Base-by-base conservation (phyloP, 2,329 filamentous ascomycete genomes). In the Ophiostoma australiae region DNA sequence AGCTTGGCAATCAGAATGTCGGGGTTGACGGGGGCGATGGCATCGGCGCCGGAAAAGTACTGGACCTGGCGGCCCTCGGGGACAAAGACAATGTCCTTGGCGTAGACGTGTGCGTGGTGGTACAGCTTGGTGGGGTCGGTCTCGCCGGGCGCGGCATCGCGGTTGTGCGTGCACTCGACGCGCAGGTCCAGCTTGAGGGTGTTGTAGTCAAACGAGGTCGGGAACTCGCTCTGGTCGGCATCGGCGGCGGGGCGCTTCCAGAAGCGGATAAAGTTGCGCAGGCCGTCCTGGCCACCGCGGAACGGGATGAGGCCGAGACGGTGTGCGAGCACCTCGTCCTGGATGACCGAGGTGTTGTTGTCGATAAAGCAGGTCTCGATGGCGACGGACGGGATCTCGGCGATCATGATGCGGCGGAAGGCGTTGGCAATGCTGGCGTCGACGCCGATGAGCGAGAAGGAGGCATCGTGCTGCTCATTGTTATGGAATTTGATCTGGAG, bases 291-390 rank as follows among this genome's bases (percentile, higher is more conserved):
- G 73, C 89, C 87, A 75, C 92, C 95, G 74, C 90, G 91, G 76
- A 99, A 90, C 23, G 96, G 95, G 70, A 99, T 91, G 66, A 99
- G 87, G 72, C 95, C 95, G 41, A 99, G 85, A 65, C 95, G 87
- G 79, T 95, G 92, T 20, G 94, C 90, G 69, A 99, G 89, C 4
- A 99, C 94, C 83, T 99, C 95, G 79, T 99, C 95, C 80, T 98
- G 94, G 77, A 99, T 95, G 48, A 99, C 93, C 5, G 93, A 97
- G 69, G 94, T 98, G 84, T 99, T 99, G 84, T 97, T 96, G 79
- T 92, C 87, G 74, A 98, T 89, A 82, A 91, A 99, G 78, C 97
- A 92, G 74, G 89, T 90, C 84, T 99, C 95, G 77, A 99, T 94
- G 75, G 96, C 95, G 66, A 99, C 86, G 1, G 93, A 95, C 23